Conservation (phyloP, 1,139 yeast genomes). For the Blastobotrys serpentis region DNA sequence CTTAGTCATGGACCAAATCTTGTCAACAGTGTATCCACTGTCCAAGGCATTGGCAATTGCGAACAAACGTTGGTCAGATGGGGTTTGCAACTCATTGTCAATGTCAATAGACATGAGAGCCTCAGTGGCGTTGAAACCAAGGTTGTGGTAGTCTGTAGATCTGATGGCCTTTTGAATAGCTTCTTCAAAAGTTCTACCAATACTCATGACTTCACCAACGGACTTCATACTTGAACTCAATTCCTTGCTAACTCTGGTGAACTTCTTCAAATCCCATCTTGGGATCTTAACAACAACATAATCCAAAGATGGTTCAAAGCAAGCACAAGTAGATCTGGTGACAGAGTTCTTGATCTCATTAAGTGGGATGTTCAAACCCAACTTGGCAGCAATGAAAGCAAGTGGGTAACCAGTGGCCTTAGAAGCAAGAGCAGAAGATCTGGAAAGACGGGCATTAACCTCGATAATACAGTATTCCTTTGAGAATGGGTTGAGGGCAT, state of each 20-base stretch:
- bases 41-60: slow-evolving; percentile 93
- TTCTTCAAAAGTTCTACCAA: slow-evolving; percentile 96
- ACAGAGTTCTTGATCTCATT: slow-evolving; percentile 97
- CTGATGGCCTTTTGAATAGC: slow-evolving; percentile 98
- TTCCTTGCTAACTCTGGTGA: slow-evolving; percentile 90
- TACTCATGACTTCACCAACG: slow-evolving; percentile 99
- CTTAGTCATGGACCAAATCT: slow-evolving; percentile 87
- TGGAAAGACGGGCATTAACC: slow-evolving; percentile 94
- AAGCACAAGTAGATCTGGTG: slow-evolving; percentile 92
- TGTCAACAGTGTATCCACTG: slow-evolving; percentile 86
- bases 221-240: slow-evolving; percentile 97
- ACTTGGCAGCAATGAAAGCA: slow-evolving; percentile 98
- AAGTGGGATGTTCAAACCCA: slow-evolving; percentile 89
- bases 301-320: slow-evolving; percentile 95
- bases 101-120: slow-evolving; percentile 87
- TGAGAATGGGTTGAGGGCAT: slow-evolving; percentile 93
- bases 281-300: slow-evolving; percentile 97
- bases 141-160: slow-evolving; percentile 90
- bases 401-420: slow-evolving; percentile 98
- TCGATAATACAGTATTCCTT: slow-evolving; percentile 95
- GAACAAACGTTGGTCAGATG: slow-evolving; percentile 93
- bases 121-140: slow-evolving; percentile 88
- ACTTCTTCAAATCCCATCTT: slow-evolving; percentile 95
- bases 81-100: slow-evolving; percentile 88
- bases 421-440: slow-evolving; percentile 97